Evolutionary conservation across 2,329 filamentous ascomycete species (phyloP).

Genomic region (Aspergillus phoenicis): DNA sequence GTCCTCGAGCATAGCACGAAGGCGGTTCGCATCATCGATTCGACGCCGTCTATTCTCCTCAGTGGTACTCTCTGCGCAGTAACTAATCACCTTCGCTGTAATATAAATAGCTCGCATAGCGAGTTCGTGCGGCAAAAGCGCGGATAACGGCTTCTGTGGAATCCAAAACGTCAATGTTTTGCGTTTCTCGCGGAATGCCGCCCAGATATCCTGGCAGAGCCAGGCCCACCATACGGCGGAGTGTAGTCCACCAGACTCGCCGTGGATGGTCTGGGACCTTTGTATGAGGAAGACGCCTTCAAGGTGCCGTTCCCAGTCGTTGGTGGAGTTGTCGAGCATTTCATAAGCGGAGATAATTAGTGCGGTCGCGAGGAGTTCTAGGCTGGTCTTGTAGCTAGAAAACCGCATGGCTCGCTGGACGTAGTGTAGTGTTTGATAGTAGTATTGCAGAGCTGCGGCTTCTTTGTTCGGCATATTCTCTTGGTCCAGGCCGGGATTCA

Average conservation of each 20-base stretch:
- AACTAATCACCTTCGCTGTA: constrained; percentile 27
- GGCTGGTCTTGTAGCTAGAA: constrained; percentile 58
- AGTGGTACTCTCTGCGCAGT: constrained; percentile 19
- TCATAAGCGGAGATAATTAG: constrained; percentile 65
- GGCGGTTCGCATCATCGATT: constrained; percentile 19
- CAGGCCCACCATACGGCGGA: constrained; percentile 68
- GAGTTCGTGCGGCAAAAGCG: neutral
- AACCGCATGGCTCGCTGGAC: constrained; percentile 62
- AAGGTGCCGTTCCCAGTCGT: constrained; percentile 64
- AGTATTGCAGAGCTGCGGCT: constrained; percentile 55
- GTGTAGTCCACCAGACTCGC: constrained; percentile 58
- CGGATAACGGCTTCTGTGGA: neutral
- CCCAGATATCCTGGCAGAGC: constrained; percentile 67
- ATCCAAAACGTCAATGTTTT: neutral
- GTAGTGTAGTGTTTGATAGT: constrained; percentile 65
- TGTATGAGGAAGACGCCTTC: constrained; percentile 70
- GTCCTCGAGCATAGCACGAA: constrained; percentile 27
- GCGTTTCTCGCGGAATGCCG: constrained; percentile 57
- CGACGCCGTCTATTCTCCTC: constrained; percentile 17
- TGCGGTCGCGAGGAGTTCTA: constrained; percentile 62
- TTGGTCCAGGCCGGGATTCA: neutral
- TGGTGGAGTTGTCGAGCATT: constrained; percentile 61
- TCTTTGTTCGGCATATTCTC: constrained; percentile 25
- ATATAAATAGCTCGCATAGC: constrained; percentile 23
- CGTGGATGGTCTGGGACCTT: constrained; percentile 62